Percentiles rank a stretch among this genome's conserved stretches.
Conservation (phyloP, 2,329 filamentous ascomycete genomes). For the Xylaria arbuscula region DNA sequence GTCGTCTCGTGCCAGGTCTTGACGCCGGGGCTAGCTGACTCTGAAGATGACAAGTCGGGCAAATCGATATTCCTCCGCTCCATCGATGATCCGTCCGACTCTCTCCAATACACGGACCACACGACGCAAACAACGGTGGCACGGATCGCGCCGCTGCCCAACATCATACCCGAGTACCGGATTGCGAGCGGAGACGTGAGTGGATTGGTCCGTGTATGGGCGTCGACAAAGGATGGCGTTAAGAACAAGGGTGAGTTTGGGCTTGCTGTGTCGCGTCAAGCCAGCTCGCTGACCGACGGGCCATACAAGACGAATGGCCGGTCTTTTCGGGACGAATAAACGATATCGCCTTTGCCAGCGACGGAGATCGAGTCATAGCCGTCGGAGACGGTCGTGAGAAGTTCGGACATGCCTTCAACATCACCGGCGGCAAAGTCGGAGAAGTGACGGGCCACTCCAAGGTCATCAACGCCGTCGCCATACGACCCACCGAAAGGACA, state of each 20-base stretch:
- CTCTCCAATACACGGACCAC: slow-evolving; percentile 93
- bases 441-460: slow-evolving; percentile 93
- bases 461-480: slow-evolving; percentile 88
- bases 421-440: slow-evolving; percentile 95
- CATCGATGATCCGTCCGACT: slow-evolving; percentile 86
- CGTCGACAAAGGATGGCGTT: slow-evolving; percentile 78
- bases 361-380: slow-evolving; percentile 95
- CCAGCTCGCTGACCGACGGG: slow-evolving; percentile 30
- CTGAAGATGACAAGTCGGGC: slow-evolving; percentile 71
- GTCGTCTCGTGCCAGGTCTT: slow-evolving; percentile 46
- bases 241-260: slow-evolving; percentile 75
- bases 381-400: slow-evolving; percentile 95
- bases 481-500: slow-evolving; percentile 73
- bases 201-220: slow-evolving; percentile 91
- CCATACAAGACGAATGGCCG: slow-evolving; percentile 76
- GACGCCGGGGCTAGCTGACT: slow-evolving; percentile 9
- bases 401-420: slow-evolving; percentile 93
- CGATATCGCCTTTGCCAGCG: slow-evolving; percentile 96
- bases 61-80: slow-evolving; percentile 97
- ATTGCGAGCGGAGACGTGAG: slow-evolving; percentile 90
- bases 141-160: slow-evolving; percentile 88
- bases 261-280: background rate
- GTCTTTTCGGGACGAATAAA: slow-evolving; percentile 96
- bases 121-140: slow-evolving; percentile 90
- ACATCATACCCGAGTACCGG: slow-evolving; percentile 69